Evolutionary conservation across 371 early-diverging fungal genomes (phyloP).

Genomic region (Rhizopus sp.): DNA sequence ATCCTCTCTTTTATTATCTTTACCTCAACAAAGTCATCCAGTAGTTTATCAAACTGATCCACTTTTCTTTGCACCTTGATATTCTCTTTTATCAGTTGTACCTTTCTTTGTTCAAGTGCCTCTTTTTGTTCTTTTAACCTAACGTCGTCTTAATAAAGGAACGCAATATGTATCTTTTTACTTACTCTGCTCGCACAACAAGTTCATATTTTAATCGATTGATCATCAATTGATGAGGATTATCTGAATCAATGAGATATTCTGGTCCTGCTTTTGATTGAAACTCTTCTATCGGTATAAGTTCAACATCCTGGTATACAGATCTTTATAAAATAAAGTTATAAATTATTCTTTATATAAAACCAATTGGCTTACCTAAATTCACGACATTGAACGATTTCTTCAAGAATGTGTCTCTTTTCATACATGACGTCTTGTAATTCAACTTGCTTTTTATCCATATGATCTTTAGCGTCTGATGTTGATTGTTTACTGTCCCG

Average conservation of each 20-base stretch:
- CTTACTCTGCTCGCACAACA: constrained; percentile 40
- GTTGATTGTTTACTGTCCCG: constrained; percentile 45
- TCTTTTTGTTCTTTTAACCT: constrained; percentile 49
- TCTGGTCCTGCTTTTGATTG: constrained; percentile 32
- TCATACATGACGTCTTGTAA: constrained; percentile 54
- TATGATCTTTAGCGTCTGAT: constrained; percentile 38
- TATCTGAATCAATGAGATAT: constrained; percentile 29
- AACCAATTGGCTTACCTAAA: constrained; percentile 31
- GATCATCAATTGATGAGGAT: constrained; percentile 46
- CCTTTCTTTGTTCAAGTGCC: constrained; percentile 31
- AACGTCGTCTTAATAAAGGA: not conserved
- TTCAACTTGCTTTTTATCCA: constrained; percentile 43
- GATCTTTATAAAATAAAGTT: constrained; percentile 21
- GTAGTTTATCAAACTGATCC: constrained; percentile 41
- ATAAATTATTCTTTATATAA: no score
- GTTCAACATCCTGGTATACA: constrained; percentile 48
- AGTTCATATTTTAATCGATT: constrained; percentile 48
- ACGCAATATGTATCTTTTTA: not conserved
- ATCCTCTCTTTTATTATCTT: not conserved
- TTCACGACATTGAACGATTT: constrained; percentile 45
- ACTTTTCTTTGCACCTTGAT: constrained; percentile 43
- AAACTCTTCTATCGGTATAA: constrained; percentile 46
- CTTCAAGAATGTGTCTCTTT: constrained; percentile 48
- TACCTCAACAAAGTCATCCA: constrained; percentile 50
- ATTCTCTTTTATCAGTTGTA: constrained; percentile 44